Evolutionary conservation across 1,284 basidiomycete genomes (phyloP), one percentile per base, ranked within the genome.

Genomic region (Pterula multifida): DNA sequence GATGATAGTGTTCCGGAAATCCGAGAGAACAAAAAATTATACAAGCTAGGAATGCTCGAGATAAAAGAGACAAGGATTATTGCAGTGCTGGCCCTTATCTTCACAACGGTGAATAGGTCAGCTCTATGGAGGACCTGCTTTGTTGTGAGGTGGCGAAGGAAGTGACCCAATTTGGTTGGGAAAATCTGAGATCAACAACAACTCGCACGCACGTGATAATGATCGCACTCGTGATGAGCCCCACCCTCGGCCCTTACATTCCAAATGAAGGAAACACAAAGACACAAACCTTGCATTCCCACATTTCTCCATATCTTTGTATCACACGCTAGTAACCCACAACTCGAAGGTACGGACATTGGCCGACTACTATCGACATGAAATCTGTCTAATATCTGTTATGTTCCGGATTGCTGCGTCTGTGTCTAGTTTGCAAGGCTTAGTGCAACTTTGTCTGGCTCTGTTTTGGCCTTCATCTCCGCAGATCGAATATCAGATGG

Each of bases 321-420:
- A 22, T 19, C n/a, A 42, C 39, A 6, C 39, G 39, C 39, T 22
- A 42, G 13, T 11, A 42, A 4, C n/a, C 39, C 4, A n/a, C 19
- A 17, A 17, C 39, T n/a, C 39, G 21, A 19, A 42, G 4, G 9
- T 42, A 42, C 39, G 39, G 39, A 42, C 39, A 22, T 42, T 42
- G n/a, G 19, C 39, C 39, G 39, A 42, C 39, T n/a, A 9, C 39
- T 42, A 42, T 42, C 39, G 19, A 42, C 39, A 42, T 42, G 39
- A 42, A 42, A 42, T 42, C 39, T 11, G 39, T 19, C 17, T 22
- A 11, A 9, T 42, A n/a, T 42, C 39, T 42, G 9, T 42, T 22
- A 42, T 42, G 39, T 19, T 42, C 39, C 39, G 39, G 39, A n/a
- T 42, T 4, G 9, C 19, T 17, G 39, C 39, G 4, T 6, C 9